These are phyloP conservation scores for Silene conica DNA, from an alignment of 148 eudicot genomes.

Conservation along the genomic window DNA sequence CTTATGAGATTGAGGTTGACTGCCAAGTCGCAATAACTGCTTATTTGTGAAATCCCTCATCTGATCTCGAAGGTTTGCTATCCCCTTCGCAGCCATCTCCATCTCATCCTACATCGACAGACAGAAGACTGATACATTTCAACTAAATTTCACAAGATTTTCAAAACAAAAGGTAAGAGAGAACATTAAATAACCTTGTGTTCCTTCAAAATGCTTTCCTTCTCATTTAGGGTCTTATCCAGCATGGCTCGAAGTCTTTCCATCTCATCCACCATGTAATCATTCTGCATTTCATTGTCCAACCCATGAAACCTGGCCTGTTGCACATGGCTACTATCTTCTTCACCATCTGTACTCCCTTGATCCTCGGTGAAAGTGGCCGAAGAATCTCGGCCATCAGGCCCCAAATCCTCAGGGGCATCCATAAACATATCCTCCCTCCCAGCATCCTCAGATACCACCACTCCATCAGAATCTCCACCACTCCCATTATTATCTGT, in stretches of 20 bases:
- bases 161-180: conserved; percentile 11
- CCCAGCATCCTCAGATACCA: conserved; percentile 66
- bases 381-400: conserved; percentile 45
- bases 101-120: conserved; percentile 61
- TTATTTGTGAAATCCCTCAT: conserved; percentile 45
- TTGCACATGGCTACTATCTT: conserved; percentile 27
- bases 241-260: conserved; percentile 48
- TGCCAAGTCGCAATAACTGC: conserved; percentile 32
- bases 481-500: conserved; percentile 44
- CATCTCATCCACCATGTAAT: conserved; percentile 57
- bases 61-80: conserved; percentile 50
- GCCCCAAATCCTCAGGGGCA: conserved; percentile 78
- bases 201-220: conserved; percentile 52
- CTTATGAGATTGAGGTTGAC: conserved; percentile 24
- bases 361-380: conserved; percentile 41
- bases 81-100: conserved; percentile 49
- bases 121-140: conserved; percentile 4
- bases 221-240: conserved; percentile 52
- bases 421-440: conserved; percentile 92
- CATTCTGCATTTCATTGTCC: conserved; percentile 53
- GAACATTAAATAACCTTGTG: conserved; percentile 47
- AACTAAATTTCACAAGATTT: conserved; percentile 18
- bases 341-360: conserved; percentile 43
- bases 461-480: conserved; percentile 53
- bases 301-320: conserved; percentile 36